Percentiles rank a stretch among this genome's conserved stretches.
Conservation (phyloP, 495 filamentous ascomycete species). For the Daldinia concentrica region DNA sequence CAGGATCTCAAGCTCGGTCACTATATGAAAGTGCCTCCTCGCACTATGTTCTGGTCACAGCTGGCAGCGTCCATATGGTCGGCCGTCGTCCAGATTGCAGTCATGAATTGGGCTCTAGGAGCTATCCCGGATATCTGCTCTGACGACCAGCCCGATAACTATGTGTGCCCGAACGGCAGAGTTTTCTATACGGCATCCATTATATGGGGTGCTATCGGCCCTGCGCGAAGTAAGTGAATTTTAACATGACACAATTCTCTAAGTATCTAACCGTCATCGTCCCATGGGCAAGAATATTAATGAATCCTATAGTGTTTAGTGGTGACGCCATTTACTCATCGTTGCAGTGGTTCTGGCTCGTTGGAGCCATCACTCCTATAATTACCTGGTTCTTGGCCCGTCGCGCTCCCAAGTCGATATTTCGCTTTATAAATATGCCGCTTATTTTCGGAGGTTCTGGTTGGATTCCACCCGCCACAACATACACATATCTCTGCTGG, state of each 20-base stretch:
- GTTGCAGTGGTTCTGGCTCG: conserved; percentile 74
- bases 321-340: conserved; percentile 68
- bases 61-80: conserved; percentile 70
- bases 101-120: conserved; percentile 72
- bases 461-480: conserved; percentile 70
- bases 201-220: conserved; percentile 63
- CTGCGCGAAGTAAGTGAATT: conserved; percentile 51
- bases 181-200: conserved; percentile 71
- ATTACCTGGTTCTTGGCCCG: conserved; percentile 69
- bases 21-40: conserved; percentile 75
- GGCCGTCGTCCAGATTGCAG: conserved; percentile 70
- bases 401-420: conserved; percentile 61
- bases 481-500: conserved; percentile 74
- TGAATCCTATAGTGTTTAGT: conserved; percentile 57
- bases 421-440: conserved; percentile 63
- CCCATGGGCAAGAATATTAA: conserved; percentile 1
- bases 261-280: neutral
- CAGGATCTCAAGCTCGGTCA: conserved; percentile 69
- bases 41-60: conserved; percentile 72
- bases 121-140: conserved; percentile 69
- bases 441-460: conserved; percentile 72
- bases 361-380: conserved; percentile 67
- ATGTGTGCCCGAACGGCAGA: conserved; percentile 69
- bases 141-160: conserved; percentile 64
- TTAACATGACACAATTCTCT: neutral